Evolutionary conservation across 352 stramenopile species (phyloP), one percentile per base, ranked within the genome.

Genomic region (Phytophthora citrophthora): DNA sequence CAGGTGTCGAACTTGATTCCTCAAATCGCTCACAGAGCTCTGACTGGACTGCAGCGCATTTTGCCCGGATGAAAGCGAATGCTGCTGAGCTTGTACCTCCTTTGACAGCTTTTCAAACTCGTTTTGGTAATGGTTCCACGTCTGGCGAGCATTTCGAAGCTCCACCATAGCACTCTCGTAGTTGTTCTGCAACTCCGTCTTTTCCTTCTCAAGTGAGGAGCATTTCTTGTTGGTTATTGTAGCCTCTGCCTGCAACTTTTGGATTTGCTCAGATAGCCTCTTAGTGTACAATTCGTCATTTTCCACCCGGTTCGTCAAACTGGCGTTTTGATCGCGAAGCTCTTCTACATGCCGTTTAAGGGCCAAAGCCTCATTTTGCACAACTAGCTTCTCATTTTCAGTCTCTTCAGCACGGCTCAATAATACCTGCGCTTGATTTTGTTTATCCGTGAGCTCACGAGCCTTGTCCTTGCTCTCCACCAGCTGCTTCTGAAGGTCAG

Each of bases 61-160:
- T 54, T 89, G 72, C 7, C 74, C 81, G 3, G 78, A 83, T 2
- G 80, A 87, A 5, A 88, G 58, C 8, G 80, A 88, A 8, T 87
- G 76, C 5, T 93, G 79, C 20, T 91, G 81, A 15, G 60, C 64
- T 26, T 82, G 77, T 1, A 88, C 43, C 34, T 93, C 85, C 31
- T 81, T 81, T 8, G 84, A 76, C 8, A 93, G 44, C 47, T 90
- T 89, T 49, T 93, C 85, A 38, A 86, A 91, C 54, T 93, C 81
- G 39, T 69, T 86, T 44, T 93, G 83, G 40, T 92, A 91, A 59
- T 93, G 76, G 26, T 79, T 76, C 41, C 59, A 81, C 9, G 77
- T 75, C 55, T 93, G 81, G 1, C 82, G 80, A 7, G 73, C 77
- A 32, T 77, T 89, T 3, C 80, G 76, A 12, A 93, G 70, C 41